Evolutionary conservation across 495 filamentous ascomycete genomes (phyloP).

Genomic region (Chaetomium fimeti): DNA sequence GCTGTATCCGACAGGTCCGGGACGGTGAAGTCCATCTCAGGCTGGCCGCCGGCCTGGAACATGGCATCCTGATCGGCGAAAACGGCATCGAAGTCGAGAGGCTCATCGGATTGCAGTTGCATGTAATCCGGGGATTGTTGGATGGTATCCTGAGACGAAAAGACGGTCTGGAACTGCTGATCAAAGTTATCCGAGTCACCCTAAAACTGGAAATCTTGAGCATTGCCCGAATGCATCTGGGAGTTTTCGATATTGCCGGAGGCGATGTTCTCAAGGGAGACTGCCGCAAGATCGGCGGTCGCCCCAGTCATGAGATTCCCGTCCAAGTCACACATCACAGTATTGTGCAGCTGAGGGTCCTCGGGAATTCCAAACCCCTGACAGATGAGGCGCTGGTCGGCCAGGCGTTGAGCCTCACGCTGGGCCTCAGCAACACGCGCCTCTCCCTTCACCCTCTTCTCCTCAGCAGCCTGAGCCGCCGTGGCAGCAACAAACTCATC

Average conservation of each 20-base stretch:
- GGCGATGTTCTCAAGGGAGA: too few species aligned
- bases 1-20: neutral
- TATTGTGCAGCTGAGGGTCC: neutral
- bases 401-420: neutral
- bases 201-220: conserved; percentile 19
- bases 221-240: conserved; percentile 1
- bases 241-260: neutral
- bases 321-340: neutral
- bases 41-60: neutral
- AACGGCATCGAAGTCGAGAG: conserved; percentile 6
- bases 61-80: neutral
- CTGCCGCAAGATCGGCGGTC: neutral
- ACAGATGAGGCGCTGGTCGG: neutral
- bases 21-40: neutral
- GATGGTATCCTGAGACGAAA: neutral
- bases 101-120: neutral
- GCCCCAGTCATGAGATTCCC: neutral
- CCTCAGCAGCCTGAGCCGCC: neutral
- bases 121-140: too few species aligned
- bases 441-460: neutral
- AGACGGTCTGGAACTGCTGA: conserved; percentile 1
- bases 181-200: conserved; percentile 17
- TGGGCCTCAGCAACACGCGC: conserved; percentile 4
- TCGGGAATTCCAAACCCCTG: neutral
- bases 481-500: neutral